These are phyloP conservation scores for Mytilinidion resinicola DNA, from an alignment of 495 filamentous ascomycete species.

Conservation along the genomic window DNA sequence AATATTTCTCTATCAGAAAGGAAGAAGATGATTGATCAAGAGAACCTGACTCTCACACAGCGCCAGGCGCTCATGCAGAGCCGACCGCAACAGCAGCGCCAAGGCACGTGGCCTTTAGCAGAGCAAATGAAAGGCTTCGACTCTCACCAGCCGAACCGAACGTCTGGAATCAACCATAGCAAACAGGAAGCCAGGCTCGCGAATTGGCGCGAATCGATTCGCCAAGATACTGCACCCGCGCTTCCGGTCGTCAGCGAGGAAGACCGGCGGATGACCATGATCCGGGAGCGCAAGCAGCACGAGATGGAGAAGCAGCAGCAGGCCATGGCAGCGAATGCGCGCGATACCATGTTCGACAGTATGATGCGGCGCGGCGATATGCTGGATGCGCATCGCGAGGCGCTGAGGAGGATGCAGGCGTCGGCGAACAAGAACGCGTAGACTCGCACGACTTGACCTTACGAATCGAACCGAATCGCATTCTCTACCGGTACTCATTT, in stretches of 20 bases:
- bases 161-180: constrained; percentile 35
- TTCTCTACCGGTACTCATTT: no score
- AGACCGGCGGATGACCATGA: constrained; percentile 44
- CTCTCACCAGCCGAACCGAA: constrained; percentile 53
- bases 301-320: constrained; percentile 42
- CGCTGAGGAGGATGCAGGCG: constrained; percentile 77
- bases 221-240: constrained; percentile 51
- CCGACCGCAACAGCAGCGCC: constrained; percentile 21
- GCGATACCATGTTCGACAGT: constrained; percentile 57
- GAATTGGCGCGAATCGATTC: constrained; percentile 68
- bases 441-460: background rate
- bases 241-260: constrained; percentile 37
- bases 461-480: no score
- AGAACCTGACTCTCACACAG: constrained; percentile 69
- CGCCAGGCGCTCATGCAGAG: constrained; percentile 51
- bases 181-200: constrained; percentile 59
- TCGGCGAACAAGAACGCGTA: constrained; percentile 49
- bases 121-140: constrained; percentile 39
- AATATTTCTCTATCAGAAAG: constrained; percentile 13
- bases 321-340: constrained; percentile 30
- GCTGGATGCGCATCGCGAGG: constrained; percentile 71
- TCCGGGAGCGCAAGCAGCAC: constrained; percentile 45
- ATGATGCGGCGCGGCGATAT: constrained; percentile 72
- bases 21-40: constrained; percentile 41
- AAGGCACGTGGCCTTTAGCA: constrained; percentile 16